Percentiles rank a stretch among this genome's conserved stretches.
Evolutionary conservation across 495 filamentous ascomycete species (phyloP).

Genomic region (Glarea lozoyensis): DNA sequence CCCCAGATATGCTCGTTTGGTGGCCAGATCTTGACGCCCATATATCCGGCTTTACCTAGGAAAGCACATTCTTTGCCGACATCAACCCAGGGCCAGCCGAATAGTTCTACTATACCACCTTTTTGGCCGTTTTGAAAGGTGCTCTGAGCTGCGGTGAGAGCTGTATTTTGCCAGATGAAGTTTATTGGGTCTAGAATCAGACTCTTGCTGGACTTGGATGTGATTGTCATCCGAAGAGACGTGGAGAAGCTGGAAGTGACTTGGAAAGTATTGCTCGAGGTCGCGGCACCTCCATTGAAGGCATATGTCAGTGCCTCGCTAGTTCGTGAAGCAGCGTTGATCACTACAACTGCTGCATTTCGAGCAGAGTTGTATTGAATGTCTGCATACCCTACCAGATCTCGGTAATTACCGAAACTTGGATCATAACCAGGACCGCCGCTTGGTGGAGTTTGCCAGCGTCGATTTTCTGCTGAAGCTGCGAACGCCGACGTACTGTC

Average conservation of each 20-base stretch:
- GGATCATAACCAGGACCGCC: slow-evolving; percentile 14
- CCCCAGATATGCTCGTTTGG: slow-evolving; percentile 25
- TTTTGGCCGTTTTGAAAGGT: slow-evolving; percentile 22
- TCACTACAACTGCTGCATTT: slow-evolving; percentile 20
- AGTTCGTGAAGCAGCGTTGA: slow-evolving; percentile 26
- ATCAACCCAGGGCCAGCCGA: slow-evolving; percentile 28
- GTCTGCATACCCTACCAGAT: slow-evolving; percentile 25
- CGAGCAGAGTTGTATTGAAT: slow-evolving; percentile 25
- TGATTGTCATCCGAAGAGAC: slow-evolving; percentile 18
- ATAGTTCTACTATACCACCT: slow-evolving; percentile 24
- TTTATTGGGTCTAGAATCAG: slow-evolving; percentile 23
- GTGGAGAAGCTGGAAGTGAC: slow-evolving; percentile 4
- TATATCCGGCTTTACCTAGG: slow-evolving; percentile 25
- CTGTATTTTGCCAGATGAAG: slow-evolving; percentile 24
- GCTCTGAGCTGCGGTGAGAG: slow-evolving; percentile 20
- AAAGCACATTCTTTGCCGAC: slow-evolving; percentile 23
- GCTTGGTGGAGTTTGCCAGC: slow-evolving; percentile 26
- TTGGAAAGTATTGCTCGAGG: slow-evolving; percentile 12
- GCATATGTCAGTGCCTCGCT: slow-evolving; percentile 18
- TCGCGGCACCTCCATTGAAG: slow-evolving; percentile 18
- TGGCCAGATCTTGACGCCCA: slow-evolving; percentile 28
- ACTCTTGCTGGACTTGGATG: slow-evolving; percentile 15
- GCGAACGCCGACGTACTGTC: slow-evolving; percentile 15
- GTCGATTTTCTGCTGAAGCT: slow-evolving; percentile 18
- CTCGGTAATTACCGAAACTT: slow-evolving; percentile 20